Evolutionary conservation across 164 flowering plant species (phyloP), one percentile per base, ranked within the genome.

Genomic region (Kingdonia uniflora): DNA sequence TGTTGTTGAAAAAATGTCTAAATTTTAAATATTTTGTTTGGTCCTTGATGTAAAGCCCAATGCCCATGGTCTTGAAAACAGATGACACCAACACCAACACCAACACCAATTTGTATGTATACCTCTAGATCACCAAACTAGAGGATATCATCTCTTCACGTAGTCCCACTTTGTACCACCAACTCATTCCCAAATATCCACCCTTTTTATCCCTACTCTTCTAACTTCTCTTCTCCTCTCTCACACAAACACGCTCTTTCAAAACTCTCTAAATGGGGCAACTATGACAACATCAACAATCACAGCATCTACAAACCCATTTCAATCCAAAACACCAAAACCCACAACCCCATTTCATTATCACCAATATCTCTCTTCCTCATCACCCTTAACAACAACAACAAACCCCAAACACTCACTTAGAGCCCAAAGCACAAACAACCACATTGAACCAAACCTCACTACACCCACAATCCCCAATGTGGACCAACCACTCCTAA

Each of bases 401-500:
- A 57, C 41, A 64, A 44, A 37, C 60, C 68, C 45, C 37, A 56
- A 6, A 43, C 19, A 56, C 59, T n/a, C 62, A 16, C 47, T 65
- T 39, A 54, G 56, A 42, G 48, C 58, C 14, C 74, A 57, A 8
- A 19, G 65, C 65, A 43, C 71, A 56, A 58, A 57, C n/a, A n/a
- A n/a, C 59, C 44, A 54, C 49, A 25, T 60, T 19, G 65, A 58
- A 26, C 49, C 71, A 42, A 48, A 43, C 25, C 62, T 52, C 71
- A 38, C 46, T 53, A 51, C 59, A 25, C n/a, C 56, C 56, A 22
- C 54, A 49, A 49, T 57, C 5, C 45, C 55, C n/a, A 35, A 62
- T 14, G 46, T 68, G 2, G 73, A 76, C 57, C 66, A 73, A 33
- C 20, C 61, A 5, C 82, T 87, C 44, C 74, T 82, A 16, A 43